A percentile compares a stretch with the other conserved stretches of the same genome.
Conservation (phyloP, 306 rosid species). For the Fragaria nilgerrensis region DNA sequence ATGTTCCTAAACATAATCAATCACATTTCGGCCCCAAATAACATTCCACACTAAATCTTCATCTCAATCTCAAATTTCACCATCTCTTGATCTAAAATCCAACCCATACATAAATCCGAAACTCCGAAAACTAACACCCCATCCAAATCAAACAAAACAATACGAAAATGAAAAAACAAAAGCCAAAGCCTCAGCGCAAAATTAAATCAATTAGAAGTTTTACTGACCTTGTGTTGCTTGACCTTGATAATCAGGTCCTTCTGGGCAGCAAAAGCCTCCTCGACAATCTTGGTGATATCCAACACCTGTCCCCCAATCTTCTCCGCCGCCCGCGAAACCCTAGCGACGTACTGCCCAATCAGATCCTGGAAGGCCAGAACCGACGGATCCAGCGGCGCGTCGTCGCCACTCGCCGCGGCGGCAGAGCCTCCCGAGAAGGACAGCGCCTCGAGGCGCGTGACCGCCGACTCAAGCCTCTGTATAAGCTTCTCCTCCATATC, state of each 20-base stretch:
- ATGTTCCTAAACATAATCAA: background rate
- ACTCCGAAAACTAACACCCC: background rate
- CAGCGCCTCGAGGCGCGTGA: constrained; percentile 66
- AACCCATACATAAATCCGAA: background rate
- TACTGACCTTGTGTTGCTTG: constrained; percentile 68
- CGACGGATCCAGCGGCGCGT: constrained; percentile 52
- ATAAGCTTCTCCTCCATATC: constrained; percentile 84
- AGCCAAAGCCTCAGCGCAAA: background rate
- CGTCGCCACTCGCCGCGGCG: constrained; percentile 22
- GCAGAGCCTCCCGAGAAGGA: constrained; percentile 33
- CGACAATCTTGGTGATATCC: constrained; percentile 48
- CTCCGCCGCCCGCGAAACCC: constrained; percentile 65
- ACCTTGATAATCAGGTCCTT: constrained; percentile 64
- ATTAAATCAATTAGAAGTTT: background rate
- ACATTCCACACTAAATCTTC: background rate
- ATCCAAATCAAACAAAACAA: background rate
- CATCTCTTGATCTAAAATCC: background rate
- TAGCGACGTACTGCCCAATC: constrained; percentile 44
- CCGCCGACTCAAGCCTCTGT: constrained; percentile 83
- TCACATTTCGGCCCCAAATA: background rate
- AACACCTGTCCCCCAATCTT: constrained; percentile 74
- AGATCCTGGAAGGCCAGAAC: constrained; percentile 67
- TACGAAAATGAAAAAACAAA: background rate
- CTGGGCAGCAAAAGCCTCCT: constrained; percentile 67
- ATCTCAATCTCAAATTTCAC: background rate